Conservation (phyloP, 192 early-diverging fungal species). For the Thamnidium elegans region DNA sequence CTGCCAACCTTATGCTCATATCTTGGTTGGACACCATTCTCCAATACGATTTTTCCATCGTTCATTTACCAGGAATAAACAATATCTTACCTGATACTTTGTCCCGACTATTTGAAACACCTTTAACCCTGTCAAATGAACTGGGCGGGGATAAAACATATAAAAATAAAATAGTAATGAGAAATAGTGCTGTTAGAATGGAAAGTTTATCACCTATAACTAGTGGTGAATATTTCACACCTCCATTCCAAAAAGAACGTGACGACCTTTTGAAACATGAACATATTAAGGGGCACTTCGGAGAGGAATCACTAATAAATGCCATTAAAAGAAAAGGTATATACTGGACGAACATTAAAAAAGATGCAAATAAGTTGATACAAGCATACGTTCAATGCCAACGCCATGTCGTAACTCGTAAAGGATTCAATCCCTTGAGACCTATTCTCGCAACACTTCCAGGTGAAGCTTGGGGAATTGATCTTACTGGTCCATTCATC, state of each 20-base stretch:
- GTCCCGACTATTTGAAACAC: constrained; percentile 20
- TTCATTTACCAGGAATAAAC: constrained; percentile 23
- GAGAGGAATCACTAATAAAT: neutral
- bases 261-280: neutral
- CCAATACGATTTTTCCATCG: constrained; percentile 24
- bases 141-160: constrained; percentile 21
- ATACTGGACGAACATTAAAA: neutral
- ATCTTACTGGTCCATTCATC: neutral
- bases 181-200: neutral
- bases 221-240: neutral
- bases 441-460: neutral
- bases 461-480: neutral
- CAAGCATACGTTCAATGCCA: neutral
- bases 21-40: constrained; percentile 35
- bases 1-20: constrained; percentile 22
- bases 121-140: neutral
- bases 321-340: neutral
- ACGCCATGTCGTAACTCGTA: neutral
- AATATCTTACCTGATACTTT: constrained; percentile 38
- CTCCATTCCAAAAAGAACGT: neutral
- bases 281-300: neutral
- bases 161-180: neutral
- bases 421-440: constrained; percentile 3
- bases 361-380: neutral
- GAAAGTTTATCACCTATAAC: neutral